These are phyloP conservation scores for Cryomyces antarcticus DNA, from an alignment of 495 filamentous ascomycete genomes.

Conservation along the genomic window DNA sequence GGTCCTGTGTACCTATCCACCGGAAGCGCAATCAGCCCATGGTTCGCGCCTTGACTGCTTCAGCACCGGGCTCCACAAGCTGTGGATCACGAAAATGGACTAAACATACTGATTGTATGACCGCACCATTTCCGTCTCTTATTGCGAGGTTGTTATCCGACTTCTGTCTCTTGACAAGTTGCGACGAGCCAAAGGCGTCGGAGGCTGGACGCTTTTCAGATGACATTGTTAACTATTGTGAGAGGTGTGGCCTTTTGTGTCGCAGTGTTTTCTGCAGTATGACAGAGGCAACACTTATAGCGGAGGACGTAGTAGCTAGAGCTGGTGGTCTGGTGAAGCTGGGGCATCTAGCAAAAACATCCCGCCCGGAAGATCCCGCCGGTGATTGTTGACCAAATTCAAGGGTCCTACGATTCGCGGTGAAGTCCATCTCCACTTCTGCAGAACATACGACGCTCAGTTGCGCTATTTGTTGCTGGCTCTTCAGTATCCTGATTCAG, in stretches of 20 bases:
- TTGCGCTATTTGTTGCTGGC: too few species aligned
- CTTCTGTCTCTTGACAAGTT: constrained; percentile 76
- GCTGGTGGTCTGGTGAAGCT: too few species aligned
- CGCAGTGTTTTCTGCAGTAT: constrained; percentile 8
- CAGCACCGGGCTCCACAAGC: constrained; percentile 5
- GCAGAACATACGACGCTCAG: too few species aligned
- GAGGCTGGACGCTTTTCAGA: constrained; percentile 76
- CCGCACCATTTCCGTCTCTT: constrained; percentile 43
- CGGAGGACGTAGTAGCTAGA: constrained; percentile 11
- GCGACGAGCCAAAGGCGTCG: constrained; percentile 54
- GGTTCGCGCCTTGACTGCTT: constrained; percentile 4
- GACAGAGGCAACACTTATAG: neutral
- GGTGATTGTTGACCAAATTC: too few species aligned
- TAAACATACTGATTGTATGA: constrained; percentile 62
- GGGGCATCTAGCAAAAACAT: too few species aligned
- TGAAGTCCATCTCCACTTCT: too few species aligned
- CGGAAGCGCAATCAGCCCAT: constrained; percentile 12
- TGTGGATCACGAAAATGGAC: neutral
- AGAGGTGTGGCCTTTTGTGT: neutral
- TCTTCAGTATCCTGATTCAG: too few species aligned
- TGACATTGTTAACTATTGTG: constrained; percentile 36
- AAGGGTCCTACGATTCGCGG: too few species aligned
- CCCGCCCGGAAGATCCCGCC: too few species aligned
- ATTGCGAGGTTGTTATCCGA: constrained; percentile 45
- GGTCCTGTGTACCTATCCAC: constrained; percentile 50